These are phyloP conservation scores for Biscutella auriculata DNA, from an alignment of 441 rosid species.

Conservation along the genomic window DNA sequence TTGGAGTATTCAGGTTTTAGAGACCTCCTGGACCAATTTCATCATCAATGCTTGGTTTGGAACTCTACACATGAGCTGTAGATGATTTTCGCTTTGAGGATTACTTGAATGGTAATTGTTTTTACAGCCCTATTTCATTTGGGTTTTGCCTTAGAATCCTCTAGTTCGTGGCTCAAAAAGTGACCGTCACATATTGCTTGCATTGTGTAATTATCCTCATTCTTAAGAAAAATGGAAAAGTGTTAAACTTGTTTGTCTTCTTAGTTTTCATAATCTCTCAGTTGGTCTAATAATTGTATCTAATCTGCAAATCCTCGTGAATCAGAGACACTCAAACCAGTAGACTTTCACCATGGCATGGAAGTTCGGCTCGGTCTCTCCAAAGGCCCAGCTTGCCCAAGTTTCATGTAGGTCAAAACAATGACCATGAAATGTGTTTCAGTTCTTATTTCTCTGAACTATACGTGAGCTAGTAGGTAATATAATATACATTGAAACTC, in stretches of 20 bases:
- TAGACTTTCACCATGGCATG: constrained; percentile 68
- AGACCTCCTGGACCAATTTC: constrained; percentile 75
- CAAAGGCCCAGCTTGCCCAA: constrained; percentile 55
- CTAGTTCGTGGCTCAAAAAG: neutral
- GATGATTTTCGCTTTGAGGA: constrained; percentile 71
- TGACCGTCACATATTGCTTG: neutral
- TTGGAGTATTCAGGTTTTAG: constrained; percentile 59
- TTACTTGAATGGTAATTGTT: constrained; percentile 60
- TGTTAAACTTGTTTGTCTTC: neutral
- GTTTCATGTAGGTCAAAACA: constrained; percentile 30
- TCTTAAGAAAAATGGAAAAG: neutral
- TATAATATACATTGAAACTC: too few relatives aligned
- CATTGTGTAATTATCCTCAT: neutral
- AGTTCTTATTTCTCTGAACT: neutral
- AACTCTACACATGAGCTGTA: constrained; percentile 58
- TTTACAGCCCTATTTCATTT: neutral
- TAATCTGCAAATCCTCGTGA: constrained; percentile 55
- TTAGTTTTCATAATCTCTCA: neutral
- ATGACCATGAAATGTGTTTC: neutral
- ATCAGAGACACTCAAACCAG: constrained; percentile 50
- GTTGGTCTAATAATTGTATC: neutral
- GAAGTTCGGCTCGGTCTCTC: constrained; percentile 67
- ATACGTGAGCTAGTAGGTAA: neutral
- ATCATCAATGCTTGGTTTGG: constrained; percentile 76
- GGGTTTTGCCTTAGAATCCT: too few relatives aligned